Evolutionary conservation across 2,329 filamentous ascomycete species (phyloP).

Genomic region (Salinomyces thailandicus): DNA sequence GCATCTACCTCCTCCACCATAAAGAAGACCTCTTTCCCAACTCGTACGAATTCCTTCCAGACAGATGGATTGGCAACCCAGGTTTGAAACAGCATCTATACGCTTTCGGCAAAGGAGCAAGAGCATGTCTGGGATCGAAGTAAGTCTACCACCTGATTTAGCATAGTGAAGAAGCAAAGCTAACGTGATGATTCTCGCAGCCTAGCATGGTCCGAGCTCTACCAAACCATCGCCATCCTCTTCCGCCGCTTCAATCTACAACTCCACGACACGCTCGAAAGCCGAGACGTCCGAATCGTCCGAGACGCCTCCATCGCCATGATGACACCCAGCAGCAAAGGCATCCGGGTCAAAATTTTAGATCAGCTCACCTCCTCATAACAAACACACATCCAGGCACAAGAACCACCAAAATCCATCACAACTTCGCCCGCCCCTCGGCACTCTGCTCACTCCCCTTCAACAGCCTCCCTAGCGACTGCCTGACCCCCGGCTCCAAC

Average conservation of each 20-base stretch:
- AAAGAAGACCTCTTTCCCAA: slow-evolving; percentile 24
- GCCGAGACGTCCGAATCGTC: not conserved
- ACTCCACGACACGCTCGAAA: not conserved
- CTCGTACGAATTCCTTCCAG: slow-evolving; percentile 12
- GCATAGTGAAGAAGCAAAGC: not conserved
- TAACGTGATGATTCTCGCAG: slow-evolving; percentile 8
- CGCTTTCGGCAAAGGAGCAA: not conserved
- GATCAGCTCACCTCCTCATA: no score
- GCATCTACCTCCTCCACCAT: slow-evolving; percentile 18
- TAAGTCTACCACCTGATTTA: not conserved
- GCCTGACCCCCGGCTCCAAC: slow-evolving; percentile 50
- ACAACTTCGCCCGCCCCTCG: not conserved
- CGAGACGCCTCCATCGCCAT: not conserved
- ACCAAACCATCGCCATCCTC: not conserved
- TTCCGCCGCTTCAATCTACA: not conserved
- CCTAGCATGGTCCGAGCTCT: not conserved
- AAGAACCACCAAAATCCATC: no score
- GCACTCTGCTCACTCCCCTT: slow-evolving; percentile 17
- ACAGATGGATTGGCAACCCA: not conserved
- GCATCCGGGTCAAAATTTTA: not conserved
- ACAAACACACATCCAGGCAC: no score
- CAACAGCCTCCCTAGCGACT: slow-evolving; percentile 27
- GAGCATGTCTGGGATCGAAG: not conserved
- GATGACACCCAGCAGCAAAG: not conserved
- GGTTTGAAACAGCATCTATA: not conserved